Evolutionary conservation across 768 basidiomycete genomes (phyloP).

Genomic region (Hemileccinum impolitum): DNA sequence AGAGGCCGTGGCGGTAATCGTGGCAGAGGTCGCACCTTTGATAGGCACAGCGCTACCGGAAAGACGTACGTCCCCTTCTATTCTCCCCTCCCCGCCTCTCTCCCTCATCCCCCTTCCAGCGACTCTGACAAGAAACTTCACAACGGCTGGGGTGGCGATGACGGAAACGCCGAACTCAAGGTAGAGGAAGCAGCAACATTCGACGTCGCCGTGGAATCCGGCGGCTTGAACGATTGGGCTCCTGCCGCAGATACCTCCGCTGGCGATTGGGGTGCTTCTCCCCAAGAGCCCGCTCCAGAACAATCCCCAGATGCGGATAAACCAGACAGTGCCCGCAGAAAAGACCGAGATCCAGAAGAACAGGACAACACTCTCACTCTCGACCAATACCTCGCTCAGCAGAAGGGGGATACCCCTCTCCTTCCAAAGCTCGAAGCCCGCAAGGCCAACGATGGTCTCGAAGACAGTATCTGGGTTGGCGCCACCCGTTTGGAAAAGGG

Average conservation of each 20-base stretch:
- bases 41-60: slow-evolving; percentile 85
- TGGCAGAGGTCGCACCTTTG: slow-evolving; percentile 70
- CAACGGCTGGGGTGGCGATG: slow-evolving; percentile 93
- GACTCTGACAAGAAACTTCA: slow-evolving; percentile 95
- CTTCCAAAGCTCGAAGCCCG: slow-evolving; percentile 77
- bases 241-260: slow-evolving; percentile 19
- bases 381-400: slow-evolving; percentile 87
- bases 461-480: slow-evolving; percentile 68
- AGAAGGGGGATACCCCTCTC: slow-evolving; percentile 54
- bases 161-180: slow-evolving; percentile 79
- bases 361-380: slow-evolving; percentile 93
- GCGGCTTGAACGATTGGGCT: slow-evolving; percentile 37
- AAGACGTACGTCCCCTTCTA: slow-evolving; percentile 55
- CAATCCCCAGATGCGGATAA: slow-evolving; percentile 36
- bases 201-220: slow-evolving; percentile 61
- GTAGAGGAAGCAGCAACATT: slow-evolving; percentile 69
- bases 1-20: slow-evolving; percentile 46
- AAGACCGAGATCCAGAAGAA: slow-evolving; percentile 69
- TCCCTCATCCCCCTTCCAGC: slow-evolving; percentile 38
- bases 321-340: slow-evolving; percentile 38
- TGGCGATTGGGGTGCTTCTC: slow-evolving; percentile 37
- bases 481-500: slow-evolving; percentile 61
- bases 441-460: slow-evolving; percentile 78
- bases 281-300: slow-evolving; percentile 27
- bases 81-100: not conserved